These are phyloP conservation scores for Cylindricascospora bacillispora DNA, from an alignment of 1,139 yeast genomes.

Conservation along the genomic window DNA sequence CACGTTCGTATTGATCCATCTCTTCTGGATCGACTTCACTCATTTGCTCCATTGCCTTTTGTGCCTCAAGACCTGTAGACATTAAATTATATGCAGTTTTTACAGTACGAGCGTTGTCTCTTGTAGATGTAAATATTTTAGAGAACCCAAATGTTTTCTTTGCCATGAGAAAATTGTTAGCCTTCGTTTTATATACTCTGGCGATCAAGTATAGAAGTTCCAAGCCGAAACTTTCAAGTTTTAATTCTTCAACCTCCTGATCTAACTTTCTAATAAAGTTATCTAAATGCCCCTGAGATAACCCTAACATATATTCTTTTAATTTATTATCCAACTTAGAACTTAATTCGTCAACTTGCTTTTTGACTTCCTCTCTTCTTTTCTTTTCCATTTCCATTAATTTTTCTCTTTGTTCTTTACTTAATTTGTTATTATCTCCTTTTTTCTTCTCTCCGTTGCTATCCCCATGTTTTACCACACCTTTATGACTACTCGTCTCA, in stretches of 20 bases:
- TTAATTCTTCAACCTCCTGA: conserved; percentile 55
- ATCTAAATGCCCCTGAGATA: conserved; percentile 26
- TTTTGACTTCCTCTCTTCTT: conserved; percentile 39
- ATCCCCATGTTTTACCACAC: conserved; percentile 12
- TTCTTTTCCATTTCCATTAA: conserved; percentile 41
- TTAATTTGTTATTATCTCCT: conserved; percentile 25
- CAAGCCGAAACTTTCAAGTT: conserved; percentile 72
- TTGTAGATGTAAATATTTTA: conserved; percentile 51
- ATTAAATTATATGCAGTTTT: conserved; percentile 58
- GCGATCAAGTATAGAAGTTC: conserved; percentile 65
- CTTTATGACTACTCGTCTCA: conserved; percentile 3
- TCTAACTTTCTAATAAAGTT: conserved; percentile 32
- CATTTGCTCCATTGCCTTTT: conserved; percentile 60
- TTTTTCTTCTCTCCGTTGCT: conserved; percentile 6
- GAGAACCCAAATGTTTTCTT: conserved; percentile 60
- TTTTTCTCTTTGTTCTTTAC: conserved; percentile 43
- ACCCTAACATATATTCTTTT: conserved; percentile 24
- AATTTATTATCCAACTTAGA: conserved; percentile 34
- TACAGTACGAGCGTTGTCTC: conserved; percentile 62
- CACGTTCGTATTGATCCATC: conserved; percentile 40
- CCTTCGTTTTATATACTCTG: conserved; percentile 49
- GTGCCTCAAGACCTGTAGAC: conserved; percentile 64
- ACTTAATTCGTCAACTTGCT: conserved; percentile 43
- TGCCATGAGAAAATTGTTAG: conserved; percentile 39
- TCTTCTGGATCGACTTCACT: conserved; percentile 39